These are phyloP conservation scores for Hypoxylon sp. DNA, from an alignment of 2,329 filamentous ascomycete species.

Conservation along the genomic window DNA sequence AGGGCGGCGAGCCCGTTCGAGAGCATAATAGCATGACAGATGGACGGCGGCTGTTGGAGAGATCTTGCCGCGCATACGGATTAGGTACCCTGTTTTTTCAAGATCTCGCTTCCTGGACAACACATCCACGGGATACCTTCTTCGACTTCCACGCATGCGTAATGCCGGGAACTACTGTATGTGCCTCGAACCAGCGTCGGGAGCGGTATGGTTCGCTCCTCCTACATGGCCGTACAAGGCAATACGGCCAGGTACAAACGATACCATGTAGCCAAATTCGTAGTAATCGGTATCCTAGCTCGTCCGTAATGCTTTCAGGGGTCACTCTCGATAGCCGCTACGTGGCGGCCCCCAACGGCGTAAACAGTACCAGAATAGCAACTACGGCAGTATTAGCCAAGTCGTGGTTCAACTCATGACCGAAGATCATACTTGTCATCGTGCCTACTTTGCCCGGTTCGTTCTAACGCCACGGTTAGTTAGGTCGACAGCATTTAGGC, in stretches of 20 bases:
- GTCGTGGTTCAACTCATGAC: conserved; percentile 7
- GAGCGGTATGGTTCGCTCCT: neutral
- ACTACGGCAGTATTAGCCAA: neutral
- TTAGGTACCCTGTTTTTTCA: conserved; percentile 8
- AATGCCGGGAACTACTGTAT: conserved; percentile 1
- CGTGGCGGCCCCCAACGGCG: conserved; percentile 3
- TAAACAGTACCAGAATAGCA: conserved; percentile 2
- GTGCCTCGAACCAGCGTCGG: conserved; percentile 1
- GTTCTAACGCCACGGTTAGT: conserved; percentile 1
- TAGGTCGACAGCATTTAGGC: conserved; percentile 1
- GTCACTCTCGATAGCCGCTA: neutral
- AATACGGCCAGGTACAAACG: conserved; percentile 1
- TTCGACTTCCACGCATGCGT: conserved; percentile 3
- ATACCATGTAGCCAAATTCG: neutral
- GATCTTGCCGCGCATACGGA: conserved; percentile 2
- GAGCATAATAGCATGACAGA: conserved; percentile 2
- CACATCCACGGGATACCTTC: conserved; percentile 3
- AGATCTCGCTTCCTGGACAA: conserved; percentile 10
- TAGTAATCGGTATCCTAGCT: neutral
- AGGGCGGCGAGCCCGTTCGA: neutral
- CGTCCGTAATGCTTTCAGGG: conserved; percentile 1
- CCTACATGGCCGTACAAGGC: neutral
- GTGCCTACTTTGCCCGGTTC: conserved; percentile 2
- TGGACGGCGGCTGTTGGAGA: conserved; percentile 14
- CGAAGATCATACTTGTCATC: conserved; percentile 3